Evolutionary conservation across 108 stramenopile genomes (phyloP), one percentile per base, ranked within the genome.

Genomic region (Fistulifera solaris): DNA sequence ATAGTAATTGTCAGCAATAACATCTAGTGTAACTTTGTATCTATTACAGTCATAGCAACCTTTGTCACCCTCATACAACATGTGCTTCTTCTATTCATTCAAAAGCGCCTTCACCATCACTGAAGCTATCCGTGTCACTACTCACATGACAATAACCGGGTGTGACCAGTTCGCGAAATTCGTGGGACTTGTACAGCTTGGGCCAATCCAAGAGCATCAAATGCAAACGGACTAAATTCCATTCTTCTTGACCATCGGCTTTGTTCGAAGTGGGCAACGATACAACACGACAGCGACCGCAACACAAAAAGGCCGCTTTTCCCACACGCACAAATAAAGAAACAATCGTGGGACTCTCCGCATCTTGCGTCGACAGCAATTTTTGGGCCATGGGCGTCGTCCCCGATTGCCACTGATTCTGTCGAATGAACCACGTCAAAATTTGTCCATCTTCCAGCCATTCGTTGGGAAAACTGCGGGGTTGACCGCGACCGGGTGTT

Each of bases 381-480:
- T 65, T 56, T 38, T 52, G 43, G 8, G 48, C 64, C 24, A 56
- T 22, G n/a, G 27, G n/a, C 2, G 52, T 54, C 0, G 26, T 58
- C 11, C 70, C 64, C 46, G 42, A 21, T 23, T 65, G 27, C 71
- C 71, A 72, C 17, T 66, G 60, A 12, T 58, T 45, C 6, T 66
- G 38, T 35, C 61, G 53, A 1, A 72, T 40, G 27, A 62, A 72
- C 71, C 71, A 72, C 18, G 57, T 67, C 44, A 72, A 38, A 11
- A 55, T 44, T 13, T 40, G 12, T 1, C 71, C 71, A 54, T 72
- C 54, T 35, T 66, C 56, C 5, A 67, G 43, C 61, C 65, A 72
- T 46, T 72, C 56, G 27, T 72, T 72, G 0, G 71, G 71, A 53
- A 66, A 72, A 4, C 57, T 54, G 8, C 69, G 62, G n/a, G 58